A percentile compares a stretch with the other conserved stretches of the same genome.
These are phyloP conservation scores for Herpetomonas tarakana DNA, from an alignment of 208 protist species.

Conservation along the genomic window DNA sequence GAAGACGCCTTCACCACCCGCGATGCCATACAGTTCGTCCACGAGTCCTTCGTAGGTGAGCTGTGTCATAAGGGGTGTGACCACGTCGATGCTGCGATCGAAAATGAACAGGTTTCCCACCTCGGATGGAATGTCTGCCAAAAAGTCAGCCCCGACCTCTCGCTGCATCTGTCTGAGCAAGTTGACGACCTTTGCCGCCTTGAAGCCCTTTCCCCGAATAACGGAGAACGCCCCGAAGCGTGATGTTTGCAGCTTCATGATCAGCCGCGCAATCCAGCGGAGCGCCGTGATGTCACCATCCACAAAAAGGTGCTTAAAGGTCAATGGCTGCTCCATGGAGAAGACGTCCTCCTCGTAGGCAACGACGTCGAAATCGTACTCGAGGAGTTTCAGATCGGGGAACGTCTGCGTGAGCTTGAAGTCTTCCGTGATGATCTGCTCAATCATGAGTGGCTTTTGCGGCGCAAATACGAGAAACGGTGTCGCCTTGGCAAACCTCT, in stretches of 20 bases:
- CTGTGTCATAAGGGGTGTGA: constrained; percentile 86
- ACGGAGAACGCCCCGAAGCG: constrained; percentile 52
- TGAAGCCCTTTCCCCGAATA: constrained; percentile 57
- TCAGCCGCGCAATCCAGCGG: constrained; percentile 60
- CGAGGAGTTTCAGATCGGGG: constrained; percentile 43
- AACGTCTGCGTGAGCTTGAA: constrained; percentile 59
- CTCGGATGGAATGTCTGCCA: constrained; percentile 38
- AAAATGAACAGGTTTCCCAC: constrained; percentile 79
- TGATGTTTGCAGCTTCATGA: constrained; percentile 85
- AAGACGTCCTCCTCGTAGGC: constrained; percentile 69
- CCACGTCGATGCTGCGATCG: constrained; percentile 75
- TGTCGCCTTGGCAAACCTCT: constrained; percentile 43
- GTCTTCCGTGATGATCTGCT: constrained; percentile 70
- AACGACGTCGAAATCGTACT: constrained; percentile 81
- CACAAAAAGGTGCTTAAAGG: constrained; percentile 71
- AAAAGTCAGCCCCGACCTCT: constrained; percentile 64
- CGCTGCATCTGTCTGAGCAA: constrained; percentile 65
- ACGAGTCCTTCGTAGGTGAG: constrained; percentile 90
- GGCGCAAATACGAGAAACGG: constrained; percentile 63
- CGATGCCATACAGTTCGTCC: constrained; percentile 79
- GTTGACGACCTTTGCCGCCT: constrained; percentile 55
- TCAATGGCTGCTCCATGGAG: constrained; percentile 60
- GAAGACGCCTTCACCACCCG: constrained; percentile 46
- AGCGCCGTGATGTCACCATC: constrained; percentile 71
- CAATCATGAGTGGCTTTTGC: constrained; percentile 67